Evolutionary conservation across 495 filamentous ascomycete species (phyloP), one percentile per base, ranked within the genome.

Genomic region (Xylaria telfairii): DNA sequence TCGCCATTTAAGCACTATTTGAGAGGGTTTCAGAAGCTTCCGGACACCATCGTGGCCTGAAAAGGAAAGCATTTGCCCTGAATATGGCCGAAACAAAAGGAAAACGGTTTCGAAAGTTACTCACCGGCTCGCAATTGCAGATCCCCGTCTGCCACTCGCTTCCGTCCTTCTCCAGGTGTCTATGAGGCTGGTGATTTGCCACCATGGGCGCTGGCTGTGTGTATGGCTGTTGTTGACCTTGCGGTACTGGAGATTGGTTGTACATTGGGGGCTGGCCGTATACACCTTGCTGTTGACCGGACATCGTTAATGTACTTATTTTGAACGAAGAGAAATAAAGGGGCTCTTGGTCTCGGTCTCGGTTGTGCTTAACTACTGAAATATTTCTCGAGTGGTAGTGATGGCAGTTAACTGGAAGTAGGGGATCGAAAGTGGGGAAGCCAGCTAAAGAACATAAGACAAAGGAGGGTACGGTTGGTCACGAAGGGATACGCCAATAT

Each of bases 121-220:
- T n/a, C n/a, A n/a, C n/a, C n/a, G 72, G 71, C 56, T 74, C 78
- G 73, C 81, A 83, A 56, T 77, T 72, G 71, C 79, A 83, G 54
- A 85, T 71, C 26, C 75, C 70, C 56, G 74, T 71, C 59, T 79
- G 74, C 82, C 82, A 85, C 64, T 73, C 76, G 56, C 74, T 71
- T 47, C 73, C 59, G 65, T 75, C 64, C 61, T 75, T 68, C 51
- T 66, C 49, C 39, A 57, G 39, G 19, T 66, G 63, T 12, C 62
- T 51, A n/a, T 66, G 68, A 3, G 54, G 57, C 24, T 28, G 57
- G n/a, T 69, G 68, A 0, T 53, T 44, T 6, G 26, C 8, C n/a
- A 42, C 41, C 30, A 71, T 61, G 3, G 63, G 62, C 46, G 62
- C 51, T 32, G 59, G 41, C n/a, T 70, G 65, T 42, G 74, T 51